Conservation (phyloP, 768 basidiomycete genomes). For the Lactarius trivialis region DNA sequence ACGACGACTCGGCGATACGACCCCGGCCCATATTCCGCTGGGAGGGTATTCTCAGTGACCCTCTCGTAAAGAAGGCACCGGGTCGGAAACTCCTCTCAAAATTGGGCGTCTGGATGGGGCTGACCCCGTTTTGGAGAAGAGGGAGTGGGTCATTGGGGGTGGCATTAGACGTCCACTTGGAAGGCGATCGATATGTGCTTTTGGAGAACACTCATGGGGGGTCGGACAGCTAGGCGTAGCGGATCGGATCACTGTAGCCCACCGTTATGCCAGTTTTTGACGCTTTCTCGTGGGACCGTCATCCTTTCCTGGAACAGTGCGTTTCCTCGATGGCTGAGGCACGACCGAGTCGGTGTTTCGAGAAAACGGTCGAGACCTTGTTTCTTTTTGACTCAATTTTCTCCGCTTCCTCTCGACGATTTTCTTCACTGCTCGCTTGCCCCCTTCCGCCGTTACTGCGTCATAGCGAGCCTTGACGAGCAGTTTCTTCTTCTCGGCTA, state of each 20-base stretch:
- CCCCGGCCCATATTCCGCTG: constrained; percentile 59
- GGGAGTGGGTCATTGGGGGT: constrained; percentile 48
- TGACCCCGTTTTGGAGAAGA: constrained; percentile 56
- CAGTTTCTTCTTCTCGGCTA: constrained; percentile 75
- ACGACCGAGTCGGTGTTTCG: constrained; percentile 16
- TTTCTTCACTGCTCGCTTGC: constrained; percentile 76
- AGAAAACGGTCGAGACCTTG: constrained; percentile 69
- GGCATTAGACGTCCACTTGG: constrained; percentile 51
- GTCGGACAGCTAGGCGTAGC: background rate
- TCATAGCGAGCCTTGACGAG: constrained; percentile 73
- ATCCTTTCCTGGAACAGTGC: constrained; percentile 4
- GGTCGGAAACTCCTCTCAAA: constrained; percentile 34
- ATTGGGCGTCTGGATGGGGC: constrained; percentile 60
- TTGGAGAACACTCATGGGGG: constrained; percentile 20
- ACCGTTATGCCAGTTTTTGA: constrained; percentile 19
- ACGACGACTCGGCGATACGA: constrained; percentile 55
- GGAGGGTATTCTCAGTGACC: constrained; percentile 61
- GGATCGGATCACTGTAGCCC: background rate
- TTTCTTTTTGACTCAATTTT: constrained; percentile 85
- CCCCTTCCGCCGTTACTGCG: constrained; percentile 68
- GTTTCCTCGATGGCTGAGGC: constrained; percentile 14
- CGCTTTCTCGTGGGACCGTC: constrained; percentile 22
- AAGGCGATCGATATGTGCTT: constrained; percentile 53
- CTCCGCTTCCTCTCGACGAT: constrained; percentile 85
- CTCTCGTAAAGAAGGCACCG: constrained; percentile 31